A percentile compares a stretch with the other conserved stretches of the same genome.
Conservation (phyloP, 306 rosid species). For the Prunus padus region DNA sequence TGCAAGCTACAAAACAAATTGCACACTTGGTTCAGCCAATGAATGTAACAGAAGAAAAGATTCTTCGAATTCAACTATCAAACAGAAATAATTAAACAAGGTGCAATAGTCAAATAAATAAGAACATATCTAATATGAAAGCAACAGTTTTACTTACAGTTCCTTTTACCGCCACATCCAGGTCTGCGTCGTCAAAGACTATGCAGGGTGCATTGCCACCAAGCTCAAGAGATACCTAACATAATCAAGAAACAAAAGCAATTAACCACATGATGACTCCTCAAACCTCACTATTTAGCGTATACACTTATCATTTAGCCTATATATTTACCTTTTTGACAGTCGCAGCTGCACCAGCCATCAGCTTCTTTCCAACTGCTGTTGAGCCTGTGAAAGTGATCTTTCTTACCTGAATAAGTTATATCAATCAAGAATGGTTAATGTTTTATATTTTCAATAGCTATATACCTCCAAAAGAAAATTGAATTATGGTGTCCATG, state of each 20-base stretch:
- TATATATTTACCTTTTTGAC: slow-evolving; percentile 72
- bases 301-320: slow-evolving; percentile 9
- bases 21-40: slow-evolving; percentile 13
- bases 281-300: slow-evolving; percentile 28
- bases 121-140: background rate
- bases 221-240: slow-evolving; percentile 94
- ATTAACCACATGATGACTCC: slow-evolving; percentile 19
- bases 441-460: slow-evolving; percentile 11
- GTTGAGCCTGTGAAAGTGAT: slow-evolving; percentile 98
- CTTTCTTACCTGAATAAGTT: slow-evolving; percentile 74
- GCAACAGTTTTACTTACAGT: slow-evolving; percentile 55
- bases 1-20: slow-evolving; percentile 59
- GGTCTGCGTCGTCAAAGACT: slow-evolving; percentile 92
- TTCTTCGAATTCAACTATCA: no score
- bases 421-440: background rate
- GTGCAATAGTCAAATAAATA: background rate
- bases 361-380: slow-evolving; percentile 92
- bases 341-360: slow-evolving; percentile 94
- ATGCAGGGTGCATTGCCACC: slow-evolving; percentile 99
- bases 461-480: slow-evolving; percentile 14
- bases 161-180: slow-evolving; percentile 94
- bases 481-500: slow-evolving; percentile 1
- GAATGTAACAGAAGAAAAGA: slow-evolving; percentile 10
- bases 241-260: slow-evolving; percentile 15
- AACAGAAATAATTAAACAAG: background rate